Evolutionary conservation across 2,329 filamentous ascomycete species (phyloP).

Genomic region (Cladosporium halotolerans): DNA sequence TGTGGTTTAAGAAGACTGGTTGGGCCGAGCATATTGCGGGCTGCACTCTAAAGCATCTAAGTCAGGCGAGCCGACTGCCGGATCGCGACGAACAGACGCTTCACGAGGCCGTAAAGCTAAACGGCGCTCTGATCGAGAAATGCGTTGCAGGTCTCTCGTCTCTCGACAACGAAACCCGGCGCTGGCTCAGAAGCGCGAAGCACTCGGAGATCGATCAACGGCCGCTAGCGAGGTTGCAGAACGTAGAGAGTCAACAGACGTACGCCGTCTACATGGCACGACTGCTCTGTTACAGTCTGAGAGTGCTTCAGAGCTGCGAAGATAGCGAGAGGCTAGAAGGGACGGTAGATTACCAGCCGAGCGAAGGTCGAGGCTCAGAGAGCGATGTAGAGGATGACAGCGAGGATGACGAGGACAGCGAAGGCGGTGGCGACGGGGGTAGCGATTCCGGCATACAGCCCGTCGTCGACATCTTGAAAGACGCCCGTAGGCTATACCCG

Average conservation of each 20-base stretch:
- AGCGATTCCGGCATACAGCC: no score
- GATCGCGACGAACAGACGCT: background rate
- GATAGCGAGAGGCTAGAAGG: background rate
- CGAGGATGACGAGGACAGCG: no score
- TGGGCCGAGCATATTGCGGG: background rate
- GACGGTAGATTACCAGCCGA: background rate
- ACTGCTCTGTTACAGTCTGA: background rate
- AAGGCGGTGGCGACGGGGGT: background rate
- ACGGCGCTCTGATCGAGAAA: background rate
- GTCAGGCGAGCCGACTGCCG: background rate
- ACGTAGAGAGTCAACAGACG: background rate
- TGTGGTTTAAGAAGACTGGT: background rate
- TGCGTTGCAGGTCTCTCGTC: background rate
- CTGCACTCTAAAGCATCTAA: background rate
- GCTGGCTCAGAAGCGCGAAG: background rate
- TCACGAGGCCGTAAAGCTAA: background rate
- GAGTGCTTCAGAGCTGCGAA: background rate
- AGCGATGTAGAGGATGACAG: background rate
- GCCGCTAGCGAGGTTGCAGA: background rate
- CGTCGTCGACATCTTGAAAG: background rate
- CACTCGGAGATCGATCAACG: background rate
- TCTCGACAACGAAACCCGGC: background rate
- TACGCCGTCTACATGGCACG: background rate
- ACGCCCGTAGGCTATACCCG: background rate
- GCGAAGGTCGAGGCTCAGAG: no score